Percentiles rank a stretch among this genome's conserved stretches.
Conservation (phyloP, 805 yeast species). For the Priceomyces castillae region DNA sequence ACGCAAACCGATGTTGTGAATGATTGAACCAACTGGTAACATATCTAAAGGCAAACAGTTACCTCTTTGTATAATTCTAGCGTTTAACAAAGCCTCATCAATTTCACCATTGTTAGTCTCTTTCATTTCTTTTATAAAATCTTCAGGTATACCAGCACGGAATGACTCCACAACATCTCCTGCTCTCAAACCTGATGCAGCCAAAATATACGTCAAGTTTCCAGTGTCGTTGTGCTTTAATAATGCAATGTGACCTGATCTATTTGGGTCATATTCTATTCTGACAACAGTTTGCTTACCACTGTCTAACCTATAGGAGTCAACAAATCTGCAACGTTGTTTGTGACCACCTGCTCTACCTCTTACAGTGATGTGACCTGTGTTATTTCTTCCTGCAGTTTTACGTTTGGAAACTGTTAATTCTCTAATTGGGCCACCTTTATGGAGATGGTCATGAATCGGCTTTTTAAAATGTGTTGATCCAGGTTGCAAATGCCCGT, state of each 20-base stretch:
- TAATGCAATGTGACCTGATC: conserved; percentile 91
- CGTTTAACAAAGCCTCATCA: conserved; percentile 87
- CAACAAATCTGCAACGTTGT: conserved; percentile 80
- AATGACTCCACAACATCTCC: conserved; percentile 91
- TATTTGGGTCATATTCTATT: conserved; percentile 93
- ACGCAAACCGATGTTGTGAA: conserved; percentile 79
- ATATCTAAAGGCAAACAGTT: conserved; percentile 88
- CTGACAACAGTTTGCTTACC: conserved; percentile 81
- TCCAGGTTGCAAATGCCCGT: conserved; percentile 74
- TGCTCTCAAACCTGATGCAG: conserved; percentile 87
- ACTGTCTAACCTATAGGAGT: conserved; percentile 59
- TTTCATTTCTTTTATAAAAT: conserved; percentile 70
- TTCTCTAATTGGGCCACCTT: conserved; percentile 75
- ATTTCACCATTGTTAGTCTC: conserved; percentile 65
- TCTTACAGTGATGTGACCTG: conserved; percentile 86
- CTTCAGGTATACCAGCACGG: conserved; percentile 81
- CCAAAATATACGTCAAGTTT: conserved; percentile 74
- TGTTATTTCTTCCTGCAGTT: conserved; percentile 84
- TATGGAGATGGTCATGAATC: conserved; percentile 79
- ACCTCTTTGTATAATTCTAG: conserved; percentile 87
- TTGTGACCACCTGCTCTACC: conserved; percentile 98
- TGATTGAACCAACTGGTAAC: conserved; percentile 92
- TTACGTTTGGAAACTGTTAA: conserved; percentile 70
- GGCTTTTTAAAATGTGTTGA: conserved; percentile 87
- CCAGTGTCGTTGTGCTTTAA: conserved; percentile 62